phyloP scores from a whole-genome alignment of 2,329 filamentous ascomycete species.

The Daldinia eschscholtzii region DNA sequence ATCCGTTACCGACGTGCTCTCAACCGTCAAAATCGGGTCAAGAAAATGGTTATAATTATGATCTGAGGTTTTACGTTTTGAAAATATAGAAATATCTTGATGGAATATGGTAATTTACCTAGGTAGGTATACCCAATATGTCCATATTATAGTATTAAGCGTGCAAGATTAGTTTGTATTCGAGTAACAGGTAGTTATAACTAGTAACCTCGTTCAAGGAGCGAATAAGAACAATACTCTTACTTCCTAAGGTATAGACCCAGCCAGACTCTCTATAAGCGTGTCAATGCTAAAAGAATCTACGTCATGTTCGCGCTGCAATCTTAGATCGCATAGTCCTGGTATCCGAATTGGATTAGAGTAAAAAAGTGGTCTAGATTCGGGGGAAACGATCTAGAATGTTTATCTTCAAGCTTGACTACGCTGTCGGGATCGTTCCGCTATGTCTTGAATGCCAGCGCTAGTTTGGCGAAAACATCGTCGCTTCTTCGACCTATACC shows the following conservation, averaged over 20 bases:
- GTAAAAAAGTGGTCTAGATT: slow-evolving; percentile 21
- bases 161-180: slow-evolving; percentile 8
- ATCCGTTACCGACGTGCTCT: slow-evolving; percentile 7
- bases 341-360: slow-evolving; percentile 19
- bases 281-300: slow-evolving; percentile 6
- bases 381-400: slow-evolving; percentile 20
- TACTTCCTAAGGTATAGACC: background rate
- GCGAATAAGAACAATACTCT: slow-evolving; percentile 14
- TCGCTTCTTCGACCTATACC: background rate
- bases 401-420: background rate
- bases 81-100: slow-evolving; percentile 1
- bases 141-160: slow-evolving; percentile 5
- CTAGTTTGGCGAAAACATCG: slow-evolving; percentile 20
- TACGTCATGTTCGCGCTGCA: slow-evolving; percentile 14
- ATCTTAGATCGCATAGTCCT: slow-evolving; percentile 6
- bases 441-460: slow-evolving; percentile 19
- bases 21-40: background rate
- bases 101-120: slow-evolving; percentile 12
- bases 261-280: slow-evolving; percentile 5
- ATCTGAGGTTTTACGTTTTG: background rate
- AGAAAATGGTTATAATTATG: background rate
- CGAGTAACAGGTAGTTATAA: too few relatives aligned
- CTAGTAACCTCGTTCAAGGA: slow-evolving; percentile 8
- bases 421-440: slow-evolving; percentile 15
- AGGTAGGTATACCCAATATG: background rate